A percentile compares a stretch with the other conserved stretches of the same genome.
Conservation (phyloP, 2,329 filamentous ascomycete genomes). For the Venturia asperata region DNA sequence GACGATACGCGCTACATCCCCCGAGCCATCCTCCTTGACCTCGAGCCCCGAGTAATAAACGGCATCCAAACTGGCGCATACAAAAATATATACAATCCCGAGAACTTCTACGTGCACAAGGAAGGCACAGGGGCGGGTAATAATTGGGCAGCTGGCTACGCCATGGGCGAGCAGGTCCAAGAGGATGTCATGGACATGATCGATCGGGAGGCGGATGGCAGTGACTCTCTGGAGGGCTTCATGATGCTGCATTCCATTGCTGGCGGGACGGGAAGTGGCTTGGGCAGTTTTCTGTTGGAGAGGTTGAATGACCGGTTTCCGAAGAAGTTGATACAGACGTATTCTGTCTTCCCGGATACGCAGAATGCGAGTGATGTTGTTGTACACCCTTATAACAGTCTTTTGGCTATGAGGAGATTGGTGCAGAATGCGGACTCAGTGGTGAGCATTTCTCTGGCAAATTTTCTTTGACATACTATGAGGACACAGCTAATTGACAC, state of each 20-base stretch:
- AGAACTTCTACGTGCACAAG: constrained; percentile 97
- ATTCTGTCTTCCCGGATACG: constrained; percentile 95
- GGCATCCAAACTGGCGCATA: constrained; percentile 89
- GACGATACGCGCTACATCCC: constrained; percentile 98
- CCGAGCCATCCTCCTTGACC: constrained; percentile 85
- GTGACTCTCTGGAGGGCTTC: constrained; percentile 95
- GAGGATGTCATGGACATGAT: constrained; percentile 99
- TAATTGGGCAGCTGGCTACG: constrained; percentile 97
- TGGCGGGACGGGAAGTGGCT: constrained; percentile 89
- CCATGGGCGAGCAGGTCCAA: constrained; percentile 81
- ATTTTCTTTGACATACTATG: not conserved
- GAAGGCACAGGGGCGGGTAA: constrained; percentile 91
- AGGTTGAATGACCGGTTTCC: constrained; percentile 94
- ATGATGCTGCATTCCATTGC: constrained; percentile 99
- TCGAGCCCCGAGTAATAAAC: constrained; percentile 90
- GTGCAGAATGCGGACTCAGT: constrained; percentile 97
- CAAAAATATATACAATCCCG: constrained; percentile 98
- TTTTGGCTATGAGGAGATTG: constrained; percentile 81
- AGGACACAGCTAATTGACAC: not conserved
- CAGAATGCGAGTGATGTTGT: constrained; percentile 83
- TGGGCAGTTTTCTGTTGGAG: constrained; percentile 91
- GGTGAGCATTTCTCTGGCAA: constrained; percentile 38
- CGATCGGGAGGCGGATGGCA: constrained; percentile 94
- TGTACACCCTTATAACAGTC: constrained; percentile 95
- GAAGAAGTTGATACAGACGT: constrained; percentile 98